Evolutionary conservation across 2,329 filamentous ascomycete genomes (phyloP).

Genomic region (Fusarium albosuccineum): DNA sequence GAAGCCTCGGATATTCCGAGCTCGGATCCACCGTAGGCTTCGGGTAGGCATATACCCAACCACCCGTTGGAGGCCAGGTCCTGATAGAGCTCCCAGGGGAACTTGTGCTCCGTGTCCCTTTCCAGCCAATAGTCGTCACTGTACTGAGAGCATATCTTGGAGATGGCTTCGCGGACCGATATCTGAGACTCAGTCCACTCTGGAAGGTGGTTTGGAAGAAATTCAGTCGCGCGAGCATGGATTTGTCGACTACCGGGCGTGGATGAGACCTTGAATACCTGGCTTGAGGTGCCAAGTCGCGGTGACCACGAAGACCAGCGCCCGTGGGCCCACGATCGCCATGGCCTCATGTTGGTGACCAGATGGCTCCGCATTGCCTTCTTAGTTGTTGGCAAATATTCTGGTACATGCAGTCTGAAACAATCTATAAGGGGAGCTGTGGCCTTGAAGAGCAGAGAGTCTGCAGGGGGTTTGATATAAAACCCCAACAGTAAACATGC

Average conservation of each 20-base stretch:
- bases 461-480: no score
- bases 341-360: no score
- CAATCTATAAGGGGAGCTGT: no score
- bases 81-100: conserved; percentile 20
- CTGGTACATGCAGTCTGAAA: no score
- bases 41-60: conserved; percentile 26
- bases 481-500: no score
- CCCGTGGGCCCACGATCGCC: no score
- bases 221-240: background rate
- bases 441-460: no score
- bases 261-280: background rate
- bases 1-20: conserved; percentile 22
- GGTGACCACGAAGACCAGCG: no score
- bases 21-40: conserved; percentile 13
- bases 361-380: no score
- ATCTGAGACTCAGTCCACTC: conserved; percentile 27
- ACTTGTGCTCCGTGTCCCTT: conserved; percentile 17
- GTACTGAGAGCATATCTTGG: conserved; percentile 20
- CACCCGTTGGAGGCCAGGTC: conserved; percentile 22
- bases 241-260: background rate
- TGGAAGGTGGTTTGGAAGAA: conserved; percentile 16
- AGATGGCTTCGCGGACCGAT: conserved; percentile 27
- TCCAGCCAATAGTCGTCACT: conserved; percentile 23
- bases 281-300: no score
- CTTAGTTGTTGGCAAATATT: no score